Evolutionary conservation across 352 stramenopile species (phyloP).

Genomic region (Phytophthora aleatoria): DNA sequence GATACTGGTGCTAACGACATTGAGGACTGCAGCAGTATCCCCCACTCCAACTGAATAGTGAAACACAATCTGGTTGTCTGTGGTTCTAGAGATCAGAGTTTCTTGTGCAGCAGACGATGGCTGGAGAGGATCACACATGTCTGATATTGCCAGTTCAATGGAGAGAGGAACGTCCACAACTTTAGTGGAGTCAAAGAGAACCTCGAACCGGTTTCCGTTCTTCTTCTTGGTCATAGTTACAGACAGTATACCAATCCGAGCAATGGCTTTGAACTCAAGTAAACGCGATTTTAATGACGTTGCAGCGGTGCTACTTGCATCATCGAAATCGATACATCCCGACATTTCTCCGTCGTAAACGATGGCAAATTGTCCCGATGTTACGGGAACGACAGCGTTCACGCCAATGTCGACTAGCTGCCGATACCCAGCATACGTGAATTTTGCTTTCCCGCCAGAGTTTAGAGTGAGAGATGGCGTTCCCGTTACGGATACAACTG

Average conservation of each 20-base stretch:
- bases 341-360: slow-evolving; percentile 46
- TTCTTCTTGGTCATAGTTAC: slow-evolving; percentile 48
- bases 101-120: slow-evolving; percentile 43
- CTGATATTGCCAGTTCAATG: slow-evolving; percentile 43
- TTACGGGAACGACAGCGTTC: slow-evolving; percentile 50
- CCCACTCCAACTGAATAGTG: slow-evolving; percentile 54
- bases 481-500: slow-evolving; percentile 53
- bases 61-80: slow-evolving; percentile 55
- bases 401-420: slow-evolving; percentile 77
- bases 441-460: slow-evolving; percentile 48
- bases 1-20: slow-evolving; percentile 35
- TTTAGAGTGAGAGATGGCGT: slow-evolving; percentile 52
- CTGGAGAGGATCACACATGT: slow-evolving; percentile 61
- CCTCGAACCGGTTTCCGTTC: slow-evolving; percentile 61
- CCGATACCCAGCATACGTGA: slow-evolving; percentile 57
- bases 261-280: slow-evolving; percentile 46
- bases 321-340: slow-evolving; percentile 57
- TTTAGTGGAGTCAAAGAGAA: slow-evolving; percentile 58
- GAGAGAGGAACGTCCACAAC: slow-evolving; percentile 47
- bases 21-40: slow-evolving; percentile 36
- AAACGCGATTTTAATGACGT: slow-evolving; percentile 57
- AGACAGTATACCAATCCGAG: slow-evolving; percentile 56
- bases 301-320: slow-evolving; percentile 39
- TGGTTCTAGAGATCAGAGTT: slow-evolving; percentile 41
- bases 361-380: slow-evolving; percentile 67